phyloP scores from a whole-genome alignment of 2,329 filamentous ascomycete species.

The Chaetothyriales sp. region DNA sequence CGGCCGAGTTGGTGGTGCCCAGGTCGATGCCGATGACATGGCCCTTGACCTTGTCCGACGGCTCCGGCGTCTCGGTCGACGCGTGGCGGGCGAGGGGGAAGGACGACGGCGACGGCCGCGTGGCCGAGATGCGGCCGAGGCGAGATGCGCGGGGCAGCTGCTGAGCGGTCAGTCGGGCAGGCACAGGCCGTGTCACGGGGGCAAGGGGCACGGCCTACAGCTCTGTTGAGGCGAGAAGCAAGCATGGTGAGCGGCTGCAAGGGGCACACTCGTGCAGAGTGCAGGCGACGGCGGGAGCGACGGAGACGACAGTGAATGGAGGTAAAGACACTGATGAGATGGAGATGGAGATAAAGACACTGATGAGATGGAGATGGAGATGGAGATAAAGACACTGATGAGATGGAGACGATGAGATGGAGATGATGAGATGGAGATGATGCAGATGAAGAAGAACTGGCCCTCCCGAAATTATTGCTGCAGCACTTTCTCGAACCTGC shows the following conservation, averaged over 20 bases:
- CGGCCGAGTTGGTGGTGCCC: constrained; percentile 96
- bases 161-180: constrained; percentile 7
- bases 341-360: constrained; percentile 17
- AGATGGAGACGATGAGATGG: neutral
- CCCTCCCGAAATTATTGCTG: neutral
- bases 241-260: constrained; percentile 38
- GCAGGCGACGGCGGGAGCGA: constrained; percentile 8
- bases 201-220: constrained; percentile 47
- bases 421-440: neutral
- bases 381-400: neutral
- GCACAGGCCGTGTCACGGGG: neutral
- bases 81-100: constrained; percentile 71
- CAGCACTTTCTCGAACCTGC: neutral
- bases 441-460: constrained; percentile 17
- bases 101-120: constrained; percentile 57
- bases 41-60: constrained; percentile 74
- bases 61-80: constrained; percentile 50
- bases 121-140: constrained; percentile 53
- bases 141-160: constrained; percentile 68
- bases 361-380: neutral
- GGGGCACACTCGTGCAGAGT: constrained; percentile 17
- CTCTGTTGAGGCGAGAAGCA: constrained; percentile 57
- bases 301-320: constrained; percentile 6
- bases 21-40: constrained; percentile 96
- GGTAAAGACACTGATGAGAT: no score